These are phyloP conservation scores for Xylariaceae sp. DNA, from an alignment of 2,329 filamentous ascomycete genomes.

Conservation along the genomic window DNA sequence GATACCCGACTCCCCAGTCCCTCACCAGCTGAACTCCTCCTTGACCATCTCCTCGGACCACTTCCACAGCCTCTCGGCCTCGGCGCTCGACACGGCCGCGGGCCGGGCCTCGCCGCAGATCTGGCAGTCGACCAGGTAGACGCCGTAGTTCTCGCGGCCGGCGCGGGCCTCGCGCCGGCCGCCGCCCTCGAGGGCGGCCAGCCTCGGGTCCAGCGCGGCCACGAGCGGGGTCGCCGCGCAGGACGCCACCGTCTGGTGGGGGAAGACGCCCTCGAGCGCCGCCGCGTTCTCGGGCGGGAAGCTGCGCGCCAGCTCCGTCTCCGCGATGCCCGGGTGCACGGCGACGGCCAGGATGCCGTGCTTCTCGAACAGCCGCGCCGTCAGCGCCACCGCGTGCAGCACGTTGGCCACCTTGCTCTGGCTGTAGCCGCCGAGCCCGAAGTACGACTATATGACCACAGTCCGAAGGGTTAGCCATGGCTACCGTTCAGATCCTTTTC, in stretches of 20 bases:
- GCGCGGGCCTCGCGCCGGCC: conserved; percentile 14
- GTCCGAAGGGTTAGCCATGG: too few species aligned
- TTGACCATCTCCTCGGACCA: conserved; percentile 27
- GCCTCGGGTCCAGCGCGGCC: conserved; percentile 25
- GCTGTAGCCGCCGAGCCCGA: conserved; percentile 26
- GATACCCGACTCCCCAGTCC: too few species aligned
- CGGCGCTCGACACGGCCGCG: conserved; percentile 17
- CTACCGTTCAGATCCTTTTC: too few species aligned
- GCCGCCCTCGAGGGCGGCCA: conserved; percentile 1
- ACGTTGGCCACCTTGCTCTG: conserved; percentile 29
- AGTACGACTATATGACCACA: too few species aligned
- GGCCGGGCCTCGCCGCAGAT: conserved; percentile 19
- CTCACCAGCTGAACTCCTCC: conserved; percentile 26
- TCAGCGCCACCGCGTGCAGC: conserved; percentile 23
- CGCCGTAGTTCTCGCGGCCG: conserved; percentile 26
- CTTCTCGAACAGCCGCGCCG: conserved; percentile 21
- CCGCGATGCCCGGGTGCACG: conserved; percentile 27
- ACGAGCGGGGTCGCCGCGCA: conserved; percentile 23
- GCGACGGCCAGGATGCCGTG: conserved; percentile 26
- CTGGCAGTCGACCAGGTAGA: conserved; percentile 26
- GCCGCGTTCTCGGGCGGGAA: conserved; percentile 9
- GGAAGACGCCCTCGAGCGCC: conserved; percentile 3
- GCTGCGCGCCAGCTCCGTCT: conserved; percentile 23
- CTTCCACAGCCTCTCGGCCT: conserved; percentile 30
- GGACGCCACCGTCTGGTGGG: conserved; percentile 10